A percentile compares a stretch with the other conserved stretches of the same genome.
These are phyloP conservation scores for Alternaria triticina DNA, from an alignment of 2,329 filamentous ascomycete genomes.

Conservation along the genomic window DNA sequence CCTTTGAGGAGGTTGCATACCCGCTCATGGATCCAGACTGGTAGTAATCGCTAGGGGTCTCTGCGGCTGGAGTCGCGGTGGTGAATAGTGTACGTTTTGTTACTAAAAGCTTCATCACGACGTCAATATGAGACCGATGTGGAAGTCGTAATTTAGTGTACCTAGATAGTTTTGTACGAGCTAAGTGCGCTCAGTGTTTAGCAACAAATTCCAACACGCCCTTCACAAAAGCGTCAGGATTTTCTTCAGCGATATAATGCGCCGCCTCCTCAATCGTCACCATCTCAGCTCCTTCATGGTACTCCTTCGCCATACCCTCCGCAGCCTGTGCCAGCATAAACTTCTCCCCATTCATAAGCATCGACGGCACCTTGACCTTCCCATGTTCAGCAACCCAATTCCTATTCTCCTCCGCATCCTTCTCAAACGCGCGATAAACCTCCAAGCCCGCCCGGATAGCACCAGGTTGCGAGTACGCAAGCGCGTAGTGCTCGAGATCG, in stretches of 20 bases:
- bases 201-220: not conserved
- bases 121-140: not conserved
- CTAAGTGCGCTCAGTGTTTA: not conserved
- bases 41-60: not conserved
- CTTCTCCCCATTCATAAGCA: not conserved
- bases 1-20: not conserved
- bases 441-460: not conserved
- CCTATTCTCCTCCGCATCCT: slow-evolving; percentile 1
- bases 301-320: not conserved
- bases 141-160: not conserved
- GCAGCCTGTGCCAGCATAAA: not conserved
- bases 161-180: not conserved
- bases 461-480: not conserved
- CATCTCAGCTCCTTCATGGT: not conserved
- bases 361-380: not conserved
- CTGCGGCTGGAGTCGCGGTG: not conserved
- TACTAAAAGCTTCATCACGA: not conserved
- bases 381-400: not conserved
- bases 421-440: slow-evolving; percentile 2
- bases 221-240: not conserved
- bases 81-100: not conserved
- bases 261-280: not conserved
- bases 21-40: not conserved
- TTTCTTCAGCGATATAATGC: not conserved
- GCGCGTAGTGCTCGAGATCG: not conserved